Evolutionary conservation across 495 filamentous ascomycete species (phyloP), one percentile per base, ranked within the genome.

Genomic region (Daldinia vernicosa): DNA sequence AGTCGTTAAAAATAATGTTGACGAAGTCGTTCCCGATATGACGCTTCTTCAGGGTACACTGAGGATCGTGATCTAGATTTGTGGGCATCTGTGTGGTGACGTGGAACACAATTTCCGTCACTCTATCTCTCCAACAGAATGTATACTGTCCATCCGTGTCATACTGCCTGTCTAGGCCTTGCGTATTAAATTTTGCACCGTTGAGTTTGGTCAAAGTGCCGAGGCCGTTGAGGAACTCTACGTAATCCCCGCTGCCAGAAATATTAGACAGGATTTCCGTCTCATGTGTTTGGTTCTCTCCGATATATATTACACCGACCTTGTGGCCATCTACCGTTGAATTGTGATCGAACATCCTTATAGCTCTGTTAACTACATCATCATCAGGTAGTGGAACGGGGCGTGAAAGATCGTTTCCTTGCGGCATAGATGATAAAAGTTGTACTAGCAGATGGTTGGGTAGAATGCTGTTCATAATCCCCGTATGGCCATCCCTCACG

Each of bases 1-100:
- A 97, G 65, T 95, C 92, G 76, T 99, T 99, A 82, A 94, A 99
- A 55, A 99, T 89, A 72, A 99, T 97, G 73, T 96, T 98, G 70
- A 99, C 96, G 74, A 91, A 96, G 81, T 99, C 97, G 74, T 99
- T 99, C 43, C 96, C 96, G 45, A 97, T 93, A 74, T 99, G 97
- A 4, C 89, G 85, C 78, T 99, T 99, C 83, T 99, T 99, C 75
- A 86, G 86, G 69, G 89, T 87, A 71, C 90, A 94, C 14, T 85
- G 84, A 14, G 90, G 88, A 74, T 98, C 93, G 43, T 87, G 83
- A 30, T 91, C 87, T 27, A 89, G 82, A 76, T 94, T 86, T 19
- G 92, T 95, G 11, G 96, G 96, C 96, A 99, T 99, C 86, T 97
- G 91, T 12, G 94, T 98, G 2, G 93, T 90, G 47, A 98, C 89